phyloP scores from a whole-genome alignment of 345 rosid genomes.

The Lepidium africanum region DNA sequence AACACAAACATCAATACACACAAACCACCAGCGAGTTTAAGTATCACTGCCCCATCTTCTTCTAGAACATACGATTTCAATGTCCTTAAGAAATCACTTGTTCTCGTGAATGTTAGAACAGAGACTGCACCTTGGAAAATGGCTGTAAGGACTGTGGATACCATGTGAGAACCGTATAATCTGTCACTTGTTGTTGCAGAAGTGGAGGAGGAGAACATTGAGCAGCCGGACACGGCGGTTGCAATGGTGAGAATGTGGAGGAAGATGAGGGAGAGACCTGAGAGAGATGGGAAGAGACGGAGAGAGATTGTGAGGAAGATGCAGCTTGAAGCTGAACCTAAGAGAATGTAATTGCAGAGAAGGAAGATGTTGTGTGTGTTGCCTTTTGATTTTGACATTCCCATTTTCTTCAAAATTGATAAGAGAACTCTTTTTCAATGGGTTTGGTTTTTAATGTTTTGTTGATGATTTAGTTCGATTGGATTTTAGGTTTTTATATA shows the following conservation, averaged over 20 bases:
- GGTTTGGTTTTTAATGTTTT: not conserved
- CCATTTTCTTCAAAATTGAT: conserved; percentile 12
- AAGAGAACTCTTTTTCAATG: not conserved
- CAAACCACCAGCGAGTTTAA: conserved; percentile 59
- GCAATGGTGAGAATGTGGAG: conserved; percentile 37
- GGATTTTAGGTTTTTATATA: conserved; percentile 2
- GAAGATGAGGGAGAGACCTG: conserved; percentile 33
- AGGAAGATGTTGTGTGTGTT: conserved; percentile 71
- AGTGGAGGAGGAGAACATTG: conserved; percentile 37
- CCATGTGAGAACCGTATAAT: conserved; percentile 85
- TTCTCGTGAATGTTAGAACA: conserved; percentile 60
- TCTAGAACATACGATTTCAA: conserved; percentile 74
- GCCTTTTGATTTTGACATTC: conserved; percentile 37
- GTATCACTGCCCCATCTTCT: conserved; percentile 65
- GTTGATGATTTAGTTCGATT: not conserved
- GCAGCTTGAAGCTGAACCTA: conserved; percentile 87
- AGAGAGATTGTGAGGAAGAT: conserved; percentile 85
- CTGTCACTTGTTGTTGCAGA: conserved; percentile 22
- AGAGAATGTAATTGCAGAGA: conserved; percentile 76
- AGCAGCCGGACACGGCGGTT: conserved; percentile 65
- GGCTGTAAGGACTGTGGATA: conserved; percentile 67
- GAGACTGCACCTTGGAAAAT: conserved; percentile 88
- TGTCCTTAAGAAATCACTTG: conserved; percentile 42
- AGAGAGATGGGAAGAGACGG: conserved; percentile 67
- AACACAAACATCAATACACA: conserved; percentile 15